These are phyloP conservation scores for Trichopus zeylanicus DNA, from an alignment of 116 monocot species.

Conservation along the genomic window DNA sequence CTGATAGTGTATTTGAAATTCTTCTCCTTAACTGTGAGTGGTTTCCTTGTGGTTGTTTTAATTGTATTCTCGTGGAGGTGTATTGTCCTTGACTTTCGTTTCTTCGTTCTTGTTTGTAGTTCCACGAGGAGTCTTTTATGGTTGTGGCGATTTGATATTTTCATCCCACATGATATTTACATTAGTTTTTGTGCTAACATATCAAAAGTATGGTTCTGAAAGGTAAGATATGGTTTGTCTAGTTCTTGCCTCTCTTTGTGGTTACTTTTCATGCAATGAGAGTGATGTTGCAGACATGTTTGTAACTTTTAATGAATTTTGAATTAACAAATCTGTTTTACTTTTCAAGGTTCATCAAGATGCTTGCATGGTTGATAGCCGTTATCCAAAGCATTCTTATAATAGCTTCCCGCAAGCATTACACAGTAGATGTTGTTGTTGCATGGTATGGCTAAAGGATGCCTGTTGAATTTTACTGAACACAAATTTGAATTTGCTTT, in stretches of 20 bases:
- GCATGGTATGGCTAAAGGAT: slow-evolving; percentile 43
- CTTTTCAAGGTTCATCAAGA: slow-evolving; percentile 50
- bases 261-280: no score
- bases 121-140: slow-evolving; percentile 80
- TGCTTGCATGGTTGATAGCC: slow-evolving; percentile 60
- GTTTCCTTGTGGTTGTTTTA: not conserved
- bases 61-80: not conserved
- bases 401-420: slow-evolving; percentile 87
- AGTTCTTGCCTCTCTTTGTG: not conserved
- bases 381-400: slow-evolving; percentile 74
- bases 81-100: not conserved
- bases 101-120: slow-evolving; percentile 39
- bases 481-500: not conserved
- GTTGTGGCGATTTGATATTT: slow-evolving; percentile 98
- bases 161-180: slow-evolving; percentile 99
- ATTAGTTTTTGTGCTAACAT: slow-evolving; percentile 85
- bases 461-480: slow-evolving; percentile 1
- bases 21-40: slow-evolving; percentile 79
- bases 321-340: not conserved
- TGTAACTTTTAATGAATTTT: not conserved
- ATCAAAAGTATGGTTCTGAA: slow-evolving; percentile 76
- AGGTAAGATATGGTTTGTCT: slow-evolving; percentile 36
- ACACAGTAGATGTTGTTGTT: slow-evolving; percentile 88
- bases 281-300: no score
- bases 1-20: slow-evolving; percentile 66